A percentile compares a stretch with the other conserved stretches of the same genome.
These are phyloP conservation scores for Trichoderma gamsii DNA, from an alignment of 495 filamentous ascomycete genomes.

Conservation along the genomic window DNA sequence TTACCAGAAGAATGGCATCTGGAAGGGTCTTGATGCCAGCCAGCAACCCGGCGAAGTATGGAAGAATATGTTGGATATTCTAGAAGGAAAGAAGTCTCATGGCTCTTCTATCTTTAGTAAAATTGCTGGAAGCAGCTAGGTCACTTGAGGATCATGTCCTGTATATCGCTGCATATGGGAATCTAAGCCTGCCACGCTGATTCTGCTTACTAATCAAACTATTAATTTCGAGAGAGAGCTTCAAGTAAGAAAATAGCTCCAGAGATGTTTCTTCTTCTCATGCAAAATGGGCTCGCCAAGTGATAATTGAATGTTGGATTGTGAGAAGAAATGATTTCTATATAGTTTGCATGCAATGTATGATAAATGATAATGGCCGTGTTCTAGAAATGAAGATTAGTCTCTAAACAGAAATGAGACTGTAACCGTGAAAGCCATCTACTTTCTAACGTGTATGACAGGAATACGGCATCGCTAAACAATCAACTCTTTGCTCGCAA, in stretches of 20 bases:
- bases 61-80: conserved; percentile 82
- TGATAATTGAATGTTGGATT: neutral
- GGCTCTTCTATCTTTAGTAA: conserved; percentile 41
- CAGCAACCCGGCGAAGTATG: conserved; percentile 95
- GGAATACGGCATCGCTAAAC: neutral
- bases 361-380: neutral
- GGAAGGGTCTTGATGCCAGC: conserved; percentile 92
- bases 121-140: conserved; percentile 36
- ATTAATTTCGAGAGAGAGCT: neutral
- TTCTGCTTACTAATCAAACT: neutral
- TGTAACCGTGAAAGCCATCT: neutral
- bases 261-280: neutral
- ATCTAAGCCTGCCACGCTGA: neutral
- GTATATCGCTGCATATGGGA: neutral
- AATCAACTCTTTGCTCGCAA: neutral
- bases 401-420: neutral
- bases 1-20: conserved; percentile 96
- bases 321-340: neutral
- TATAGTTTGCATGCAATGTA: neutral
- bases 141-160: neutral
- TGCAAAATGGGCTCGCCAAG: neutral
- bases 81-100: conserved; percentile 55
- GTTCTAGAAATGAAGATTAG: neutral
- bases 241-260: neutral
- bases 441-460: neutral